Base-by-base conservation (phyloP, 306 rosid species). In the Glycine tomentella region DNA sequence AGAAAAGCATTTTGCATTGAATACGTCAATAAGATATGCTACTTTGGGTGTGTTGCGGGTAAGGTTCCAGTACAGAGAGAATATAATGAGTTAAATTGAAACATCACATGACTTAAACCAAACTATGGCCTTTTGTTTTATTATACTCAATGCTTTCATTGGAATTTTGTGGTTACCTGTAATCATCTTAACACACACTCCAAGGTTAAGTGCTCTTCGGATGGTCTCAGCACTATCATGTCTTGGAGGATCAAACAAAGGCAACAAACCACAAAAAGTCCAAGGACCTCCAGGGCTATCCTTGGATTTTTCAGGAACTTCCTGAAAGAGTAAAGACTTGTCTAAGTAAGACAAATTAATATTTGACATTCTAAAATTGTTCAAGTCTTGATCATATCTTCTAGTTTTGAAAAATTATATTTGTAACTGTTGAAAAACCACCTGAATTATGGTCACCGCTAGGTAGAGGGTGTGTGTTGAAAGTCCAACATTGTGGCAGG, bases 221-320 rank as follows among this genome's bases (percentile, higher is more conserved):
- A 93, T 93, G 80, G 97, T 93, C 89, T 93, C 97, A 9, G 96
- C 97, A 79, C 97, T 93, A 61, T 93, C 97, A 74, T 91, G 97
- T 82, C 97, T 88, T 12, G 97, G 97, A 48, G 97, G 97, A 86
- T 93, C 97, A 86, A 93, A 93, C 88, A 93, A 89, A 81, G 97
- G 92, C 84, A 93, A 85, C 87, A 93, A 79, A 56, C 97, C 97
- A 81, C 91, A 88, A 84, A 93, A 93, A 8, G 84, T 91, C 97
- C 97, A 93, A 49, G 91, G 94, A 84, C 93, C 89, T 84, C 97
- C 97, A 72, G 86, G 89, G 72, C 90, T 71, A 6, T 93, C 97
- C 88, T 83, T 93, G 15, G 87, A 86, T 84, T 84, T 90, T 81
- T 93, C 97, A 50, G 94, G 97, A 81, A 93, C 81, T 83, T 82